A percentile compares a stretch with the other conserved stretches of the same genome.
Conservation (phyloP, 805 yeast species). For the Dipodascus geniculatus region DNA sequence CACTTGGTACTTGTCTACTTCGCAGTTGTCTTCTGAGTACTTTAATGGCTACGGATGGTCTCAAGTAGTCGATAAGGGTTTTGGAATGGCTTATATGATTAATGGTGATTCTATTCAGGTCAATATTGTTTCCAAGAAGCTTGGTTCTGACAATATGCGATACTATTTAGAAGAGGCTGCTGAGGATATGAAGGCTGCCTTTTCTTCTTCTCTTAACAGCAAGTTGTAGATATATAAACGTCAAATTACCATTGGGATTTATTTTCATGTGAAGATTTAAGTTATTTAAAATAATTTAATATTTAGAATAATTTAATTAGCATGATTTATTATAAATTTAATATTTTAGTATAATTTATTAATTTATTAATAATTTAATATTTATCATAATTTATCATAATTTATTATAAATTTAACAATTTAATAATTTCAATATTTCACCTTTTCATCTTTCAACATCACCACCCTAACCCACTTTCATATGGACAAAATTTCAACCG, state of each 20-base stretch:
- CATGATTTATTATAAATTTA: too few species aligned
- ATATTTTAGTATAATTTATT: too few species aligned
- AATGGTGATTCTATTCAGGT: slow-evolving; percentile 77
- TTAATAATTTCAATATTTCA: too few species aligned
- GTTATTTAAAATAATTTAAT: too few species aligned
- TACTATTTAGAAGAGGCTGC: slow-evolving; percentile 69
- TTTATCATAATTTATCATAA: too few species aligned
- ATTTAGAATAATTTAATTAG: too few species aligned
- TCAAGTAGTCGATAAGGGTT: slow-evolving; percentile 87
- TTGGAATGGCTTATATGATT: slow-evolving; percentile 89
- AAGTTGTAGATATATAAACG: too few species aligned
- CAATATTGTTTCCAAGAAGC: slow-evolving; percentile 66
- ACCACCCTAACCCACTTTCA: neutral
- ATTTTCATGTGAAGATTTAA: too few species aligned
- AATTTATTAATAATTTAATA: too few species aligned
- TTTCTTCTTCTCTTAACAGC: slow-evolving; percentile 26
- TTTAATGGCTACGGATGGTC: slow-evolving; percentile 95
- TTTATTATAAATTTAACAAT: neutral
- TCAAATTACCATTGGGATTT: too few species aligned
- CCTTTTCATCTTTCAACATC: neutral
- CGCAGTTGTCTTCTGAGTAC: slow-evolving; percentile 75
- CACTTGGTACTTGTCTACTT: slow-evolving; percentile 80
- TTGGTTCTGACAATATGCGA: slow-evolving; percentile 36
- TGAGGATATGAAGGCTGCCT: slow-evolving; percentile 62
- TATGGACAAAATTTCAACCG: neutral